phyloP scores from a whole-genome alignment of 2,329 filamentous ascomycete genomes.

The Neurospora crassa region DNA sequence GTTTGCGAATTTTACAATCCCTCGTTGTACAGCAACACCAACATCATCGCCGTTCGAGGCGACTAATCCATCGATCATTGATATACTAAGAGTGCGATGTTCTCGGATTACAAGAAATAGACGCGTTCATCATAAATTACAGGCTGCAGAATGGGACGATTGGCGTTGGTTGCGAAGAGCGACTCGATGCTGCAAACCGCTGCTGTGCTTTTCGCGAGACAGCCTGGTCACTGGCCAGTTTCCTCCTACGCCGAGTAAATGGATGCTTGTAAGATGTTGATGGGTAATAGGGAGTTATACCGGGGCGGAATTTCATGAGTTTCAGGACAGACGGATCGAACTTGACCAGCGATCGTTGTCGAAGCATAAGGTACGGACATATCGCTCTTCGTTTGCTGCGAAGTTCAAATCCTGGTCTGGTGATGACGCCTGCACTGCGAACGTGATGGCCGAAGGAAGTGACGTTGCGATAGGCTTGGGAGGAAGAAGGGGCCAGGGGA shows the following conservation, averaged over 20 bases:
- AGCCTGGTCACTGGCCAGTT: background rate
- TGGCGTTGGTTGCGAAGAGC: background rate
- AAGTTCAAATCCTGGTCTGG: background rate
- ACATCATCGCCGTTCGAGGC: background rate
- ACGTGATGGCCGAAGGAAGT: background rate
- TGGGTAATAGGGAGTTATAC: background rate
- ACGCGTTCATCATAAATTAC: background rate
- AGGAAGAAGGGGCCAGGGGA: background rate
- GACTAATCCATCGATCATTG: background rate
- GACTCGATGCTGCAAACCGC: background rate
- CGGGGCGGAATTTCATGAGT: background rate
- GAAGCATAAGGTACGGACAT: background rate
- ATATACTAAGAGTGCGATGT: background rate
- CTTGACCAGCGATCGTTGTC: background rate
- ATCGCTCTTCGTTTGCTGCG: background rate
- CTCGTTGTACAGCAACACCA: background rate
- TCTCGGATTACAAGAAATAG: background rate
- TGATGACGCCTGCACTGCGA: background rate
- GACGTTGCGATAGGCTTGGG: background rate
- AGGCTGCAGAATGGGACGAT: background rate
- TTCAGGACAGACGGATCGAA: background rate
- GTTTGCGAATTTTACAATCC: background rate
- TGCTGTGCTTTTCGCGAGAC: background rate
- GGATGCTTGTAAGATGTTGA: background rate
- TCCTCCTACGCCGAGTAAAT: too few relatives aligned